Conservation (phyloP, 192 early-diverging fungal genomes). For the Coemansia sp. region DNA sequence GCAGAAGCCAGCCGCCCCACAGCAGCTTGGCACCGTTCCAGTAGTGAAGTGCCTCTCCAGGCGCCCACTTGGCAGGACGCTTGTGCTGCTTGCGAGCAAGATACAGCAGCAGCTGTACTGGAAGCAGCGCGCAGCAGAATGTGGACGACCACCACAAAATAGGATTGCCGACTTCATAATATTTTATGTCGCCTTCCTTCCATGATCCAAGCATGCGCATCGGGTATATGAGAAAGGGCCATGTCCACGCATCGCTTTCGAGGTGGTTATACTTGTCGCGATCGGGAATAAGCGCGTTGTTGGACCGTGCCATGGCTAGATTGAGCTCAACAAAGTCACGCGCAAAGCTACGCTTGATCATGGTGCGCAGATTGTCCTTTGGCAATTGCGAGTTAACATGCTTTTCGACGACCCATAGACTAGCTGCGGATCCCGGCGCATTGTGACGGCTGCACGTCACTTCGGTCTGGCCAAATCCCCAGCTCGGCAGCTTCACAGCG, state of each 20-base stretch:
- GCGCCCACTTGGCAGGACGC: conserved; percentile 4
- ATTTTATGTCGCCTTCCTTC: conserved; percentile 66
- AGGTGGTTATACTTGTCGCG: conserved; percentile 52
- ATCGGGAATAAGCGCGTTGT: conserved; percentile 41
- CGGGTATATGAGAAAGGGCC: conserved; percentile 81
- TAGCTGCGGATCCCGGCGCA: conserved; percentile 31
- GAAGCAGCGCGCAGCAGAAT: conserved; percentile 14
- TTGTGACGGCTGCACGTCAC: conserved; percentile 86
- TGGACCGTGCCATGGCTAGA: conserved; percentile 35
- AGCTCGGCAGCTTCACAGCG: conserved; percentile 67
- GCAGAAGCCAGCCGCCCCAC: conserved; percentile 73
- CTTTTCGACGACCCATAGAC: conserved; percentile 48
- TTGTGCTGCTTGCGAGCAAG: conserved; percentile 15
- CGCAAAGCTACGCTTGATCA: conserved; percentile 13
- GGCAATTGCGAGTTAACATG: conserved; percentile 15
- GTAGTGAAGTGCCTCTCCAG: conserved; percentile 50
- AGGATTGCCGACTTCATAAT: conserved; percentile 88
- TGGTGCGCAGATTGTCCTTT: conserved; percentile 17
- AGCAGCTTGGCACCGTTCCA: conserved; percentile 70
- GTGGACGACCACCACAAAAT: conserved; percentile 76
- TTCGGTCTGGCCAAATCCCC: conserved; percentile 84
- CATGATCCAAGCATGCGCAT: conserved; percentile 85
- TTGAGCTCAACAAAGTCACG: conserved; percentile 32
- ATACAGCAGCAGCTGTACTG: conserved; percentile 13
- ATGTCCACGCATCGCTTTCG: conserved; percentile 64